phyloP scores from a whole-genome alignment of 2,329 filamentous ascomycete species.

The Pseudocercospora fuligena region DNA sequence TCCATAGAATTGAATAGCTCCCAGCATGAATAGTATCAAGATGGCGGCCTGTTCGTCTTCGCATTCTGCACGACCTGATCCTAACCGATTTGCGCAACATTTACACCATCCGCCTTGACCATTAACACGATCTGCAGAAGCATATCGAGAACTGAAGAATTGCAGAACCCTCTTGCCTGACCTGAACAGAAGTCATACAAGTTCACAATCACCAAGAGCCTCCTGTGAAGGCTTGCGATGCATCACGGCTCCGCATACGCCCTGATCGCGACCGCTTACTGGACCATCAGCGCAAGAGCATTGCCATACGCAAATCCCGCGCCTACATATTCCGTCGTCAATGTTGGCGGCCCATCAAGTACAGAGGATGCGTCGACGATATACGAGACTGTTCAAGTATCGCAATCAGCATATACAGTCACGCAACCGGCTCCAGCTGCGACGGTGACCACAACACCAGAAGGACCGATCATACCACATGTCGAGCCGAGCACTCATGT shows the following conservation, averaged over 20 bases:
- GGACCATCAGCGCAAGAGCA: conserved; percentile 33
- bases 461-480: conserved; percentile 8
- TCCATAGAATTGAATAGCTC: conserved; percentile 15
- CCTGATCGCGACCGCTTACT: conserved; percentile 30
- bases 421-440: conserved; percentile 17
- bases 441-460: conserved; percentile 20
- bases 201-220: background rate
- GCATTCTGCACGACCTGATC: conserved; percentile 11
- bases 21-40: conserved; percentile 10
- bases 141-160: conserved; percentile 1
- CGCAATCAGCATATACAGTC: conserved; percentile 20
- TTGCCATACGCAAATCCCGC: conserved; percentile 33
- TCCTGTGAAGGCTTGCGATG: conserved; percentile 20
- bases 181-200: background rate
- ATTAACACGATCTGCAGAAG: conserved; percentile 4
- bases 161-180: background rate
- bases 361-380: conserved; percentile 27
- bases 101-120: conserved; percentile 26
- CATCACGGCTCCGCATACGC: conserved; percentile 17
- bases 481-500: conserved; percentile 2
- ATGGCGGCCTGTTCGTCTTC: conserved; percentile 8
- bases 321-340: conserved; percentile 39
- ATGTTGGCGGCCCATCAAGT: conserved; percentile 34
- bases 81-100: conserved; percentile 23
- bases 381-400: conserved; percentile 32